A percentile compares a stretch with the other conserved stretches of the same genome.
Conservation (phyloP, 306 rosid genomes). For the Cyclanthera cordifolia region DNA sequence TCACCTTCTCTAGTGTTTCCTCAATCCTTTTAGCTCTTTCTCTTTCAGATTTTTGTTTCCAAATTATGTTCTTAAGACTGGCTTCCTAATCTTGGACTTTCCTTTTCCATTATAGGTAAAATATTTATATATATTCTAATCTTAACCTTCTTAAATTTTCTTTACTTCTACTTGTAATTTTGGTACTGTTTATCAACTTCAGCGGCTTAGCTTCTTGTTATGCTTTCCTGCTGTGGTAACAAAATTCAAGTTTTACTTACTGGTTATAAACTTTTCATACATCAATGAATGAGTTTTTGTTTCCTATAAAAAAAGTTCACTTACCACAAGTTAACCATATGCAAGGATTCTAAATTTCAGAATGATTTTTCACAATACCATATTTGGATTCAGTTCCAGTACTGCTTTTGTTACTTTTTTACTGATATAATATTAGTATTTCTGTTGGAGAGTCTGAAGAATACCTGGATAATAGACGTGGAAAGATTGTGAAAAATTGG, state of each 20-base stretch:
- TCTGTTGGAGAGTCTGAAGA: neutral
- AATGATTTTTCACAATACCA: neutral
- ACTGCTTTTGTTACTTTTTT: neutral
- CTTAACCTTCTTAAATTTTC: neutral
- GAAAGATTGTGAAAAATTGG: neutral
- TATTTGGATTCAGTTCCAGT: neutral
- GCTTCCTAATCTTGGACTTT: neutral
- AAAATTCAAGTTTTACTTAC: neutral
- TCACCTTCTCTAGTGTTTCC: neutral
- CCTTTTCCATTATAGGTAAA: slow-evolving; percentile 6
- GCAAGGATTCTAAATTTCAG: neutral
- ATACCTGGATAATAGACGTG: neutral
- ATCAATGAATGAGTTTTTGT: no score
- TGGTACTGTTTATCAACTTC: neutral
- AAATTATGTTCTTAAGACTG: neutral
- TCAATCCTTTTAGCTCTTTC: neutral
- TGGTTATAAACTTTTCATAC: no score
- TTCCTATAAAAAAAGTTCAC: no score
- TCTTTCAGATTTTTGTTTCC: neutral
- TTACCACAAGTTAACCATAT: neutral
- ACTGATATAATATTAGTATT: neutral
- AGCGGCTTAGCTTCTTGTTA: neutral
- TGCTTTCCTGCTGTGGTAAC: neutral
- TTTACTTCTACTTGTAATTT: neutral
- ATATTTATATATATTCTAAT: neutral